phyloP scores from a whole-genome alignment of 768 basidiomycete genomes.

The Mycena pura region DNA sequence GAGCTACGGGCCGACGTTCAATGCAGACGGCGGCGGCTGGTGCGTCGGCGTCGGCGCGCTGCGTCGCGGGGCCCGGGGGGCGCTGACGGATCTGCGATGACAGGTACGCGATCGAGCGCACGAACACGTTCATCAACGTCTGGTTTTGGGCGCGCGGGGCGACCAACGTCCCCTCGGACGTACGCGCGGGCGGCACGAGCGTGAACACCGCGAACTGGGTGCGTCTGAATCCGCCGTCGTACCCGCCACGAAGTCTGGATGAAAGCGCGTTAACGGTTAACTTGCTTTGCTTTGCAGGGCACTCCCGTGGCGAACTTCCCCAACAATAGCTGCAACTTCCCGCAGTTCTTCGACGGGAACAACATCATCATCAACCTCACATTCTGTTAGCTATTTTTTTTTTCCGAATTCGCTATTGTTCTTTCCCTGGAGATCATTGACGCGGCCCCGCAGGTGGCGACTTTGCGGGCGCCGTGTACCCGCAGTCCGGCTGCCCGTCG shows the following conservation, averaged over 20 bases:
- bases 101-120: slow-evolving; percentile 72
- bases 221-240: slow-evolving; percentile 26
- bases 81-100: background rate
- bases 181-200: slow-evolving; percentile 44
- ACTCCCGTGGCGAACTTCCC: slow-evolving; percentile 66
- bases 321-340: slow-evolving; percentile 62
- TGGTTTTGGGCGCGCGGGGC: slow-evolving; percentile 76
- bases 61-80: no score
- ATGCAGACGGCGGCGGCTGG: slow-evolving; percentile 65
- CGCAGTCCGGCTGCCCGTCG: slow-evolving; percentile 57
- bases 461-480: slow-evolving; percentile 64
- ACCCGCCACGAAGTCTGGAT: background rate
- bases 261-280: background rate
- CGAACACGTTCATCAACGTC: slow-evolving; percentile 59
- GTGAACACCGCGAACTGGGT: slow-evolving; percentile 64
- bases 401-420: no score
- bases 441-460: slow-evolving; percentile 46
- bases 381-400: slow-evolving; percentile 35
- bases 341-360: slow-evolving; percentile 57
- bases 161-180: slow-evolving; percentile 53
- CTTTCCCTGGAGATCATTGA: background rate
- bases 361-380: slow-evolving; percentile 71
- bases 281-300: slow-evolving; percentile 44
- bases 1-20: slow-evolving; percentile 66
- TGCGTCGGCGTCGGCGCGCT: no score